Conservation (phyloP, 2,329 filamentous ascomycete genomes). For the Talaromyces funiculosus region DNA sequence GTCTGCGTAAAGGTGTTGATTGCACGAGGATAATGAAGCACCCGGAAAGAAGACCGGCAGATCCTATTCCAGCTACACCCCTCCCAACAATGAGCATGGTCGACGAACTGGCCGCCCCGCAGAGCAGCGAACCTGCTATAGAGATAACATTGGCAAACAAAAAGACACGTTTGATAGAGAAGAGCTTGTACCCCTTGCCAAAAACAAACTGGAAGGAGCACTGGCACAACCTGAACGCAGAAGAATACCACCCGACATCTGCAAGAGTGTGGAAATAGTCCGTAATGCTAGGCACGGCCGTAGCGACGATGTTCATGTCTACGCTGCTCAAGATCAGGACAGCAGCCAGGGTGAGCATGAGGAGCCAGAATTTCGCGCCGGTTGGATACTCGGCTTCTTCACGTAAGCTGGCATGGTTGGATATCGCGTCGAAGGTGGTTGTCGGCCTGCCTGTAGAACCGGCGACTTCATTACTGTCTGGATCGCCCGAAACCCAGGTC, state of each 20-base stretch:
- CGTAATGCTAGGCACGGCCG: slow-evolving; percentile 52
- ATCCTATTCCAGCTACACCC: slow-evolving; percentile 41
- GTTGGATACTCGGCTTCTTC: slow-evolving; percentile 4
- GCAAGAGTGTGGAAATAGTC: slow-evolving; percentile 46
- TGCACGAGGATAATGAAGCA: slow-evolving; percentile 44
- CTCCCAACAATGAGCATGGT: slow-evolving; percentile 45
- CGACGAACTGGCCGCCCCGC: slow-evolving; percentile 44
- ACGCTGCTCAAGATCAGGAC: slow-evolving; percentile 19
- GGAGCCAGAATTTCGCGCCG: background rate
- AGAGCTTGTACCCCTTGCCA: slow-evolving; percentile 50
- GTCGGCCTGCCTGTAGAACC: background rate
- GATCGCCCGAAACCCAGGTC: no score
- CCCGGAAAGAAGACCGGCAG: slow-evolving; percentile 35
- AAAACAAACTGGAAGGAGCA: slow-evolving; percentile 31
- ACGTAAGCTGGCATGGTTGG: background rate
- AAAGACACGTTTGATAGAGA: slow-evolving; percentile 51
- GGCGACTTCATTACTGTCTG: no score
- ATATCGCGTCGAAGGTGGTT: background rate
- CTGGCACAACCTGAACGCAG: slow-evolving; percentile 46
- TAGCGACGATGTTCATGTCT: slow-evolving; percentile 49
- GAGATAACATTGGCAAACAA: slow-evolving; percentile 47
- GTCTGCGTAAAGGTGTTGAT: slow-evolving; percentile 42
- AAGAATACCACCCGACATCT: slow-evolving; percentile 52
- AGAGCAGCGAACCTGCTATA: slow-evolving; percentile 48
- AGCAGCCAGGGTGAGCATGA: slow-evolving; percentile 13